These are phyloP conservation scores for Russula abietina DNA, from an alignment of 768 basidiomycete species.

Conservation along the genomic window DNA sequence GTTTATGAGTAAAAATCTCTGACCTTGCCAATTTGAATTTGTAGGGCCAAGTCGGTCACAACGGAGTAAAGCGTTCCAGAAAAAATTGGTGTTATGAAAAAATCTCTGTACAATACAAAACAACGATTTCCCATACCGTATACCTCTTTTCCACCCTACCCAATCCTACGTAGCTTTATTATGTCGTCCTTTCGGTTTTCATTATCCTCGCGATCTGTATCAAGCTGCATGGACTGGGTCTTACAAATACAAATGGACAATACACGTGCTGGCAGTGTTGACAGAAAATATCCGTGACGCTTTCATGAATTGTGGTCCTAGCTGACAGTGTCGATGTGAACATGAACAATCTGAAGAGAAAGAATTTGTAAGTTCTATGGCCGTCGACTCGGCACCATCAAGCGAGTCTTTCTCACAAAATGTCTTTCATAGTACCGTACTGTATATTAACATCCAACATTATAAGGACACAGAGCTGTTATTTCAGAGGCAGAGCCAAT, in stretches of 20 bases:
- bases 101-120: constrained; percentile 12
- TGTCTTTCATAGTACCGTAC: no score
- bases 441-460: no score
- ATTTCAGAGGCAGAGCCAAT: no score
- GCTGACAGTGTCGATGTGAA: no score
- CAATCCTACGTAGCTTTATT: background rate
- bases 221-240: constrained; percentile 5
- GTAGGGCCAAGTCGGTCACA: constrained; percentile 34
- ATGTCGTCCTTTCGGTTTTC: background rate
- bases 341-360: no score
- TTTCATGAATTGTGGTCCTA: no score
- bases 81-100: constrained; percentile 5
- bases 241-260: background rate
- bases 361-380: no score
- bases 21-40: background rate
- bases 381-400: no score
- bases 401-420: no score
- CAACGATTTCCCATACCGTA: background rate
- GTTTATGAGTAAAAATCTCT: background rate
- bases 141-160: background rate
- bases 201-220: constrained; percentile 11
- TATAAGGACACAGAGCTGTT: no score
- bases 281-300: background rate
- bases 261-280: background rate
- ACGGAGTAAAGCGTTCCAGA: constrained; percentile 30